Evolutionary conservation across 1,284 basidiomycete species (phyloP).

Genomic region (Ceratorhiza oryzae-sativae): DNA sequence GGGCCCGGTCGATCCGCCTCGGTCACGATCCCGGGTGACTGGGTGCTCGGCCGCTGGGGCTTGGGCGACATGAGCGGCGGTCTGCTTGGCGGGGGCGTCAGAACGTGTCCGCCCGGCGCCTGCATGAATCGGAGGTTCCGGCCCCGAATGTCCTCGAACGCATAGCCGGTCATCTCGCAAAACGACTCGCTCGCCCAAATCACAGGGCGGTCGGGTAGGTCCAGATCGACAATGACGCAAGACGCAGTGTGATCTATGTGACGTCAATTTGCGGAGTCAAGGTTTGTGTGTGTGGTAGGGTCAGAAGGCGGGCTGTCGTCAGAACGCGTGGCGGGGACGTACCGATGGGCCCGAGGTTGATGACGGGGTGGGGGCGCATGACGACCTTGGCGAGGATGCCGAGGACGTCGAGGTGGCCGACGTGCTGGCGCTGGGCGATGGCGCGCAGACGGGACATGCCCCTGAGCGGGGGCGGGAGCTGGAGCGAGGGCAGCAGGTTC

Average conservation of each 20-base stretch:
- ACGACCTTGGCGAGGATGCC: constrained; percentile 81
- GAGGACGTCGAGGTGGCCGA: constrained; percentile 70
- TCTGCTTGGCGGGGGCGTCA: neutral
- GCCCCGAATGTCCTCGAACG: constrained; percentile 28
- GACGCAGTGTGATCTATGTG: constrained; percentile 26
- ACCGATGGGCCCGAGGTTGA: constrained; percentile 85
- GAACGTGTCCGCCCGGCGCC: constrained; percentile 23
- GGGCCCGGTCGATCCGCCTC: neutral
- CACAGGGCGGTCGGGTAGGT: constrained; percentile 27
- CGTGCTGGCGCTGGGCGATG: constrained; percentile 15
- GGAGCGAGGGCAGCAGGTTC: constrained; percentile 9
- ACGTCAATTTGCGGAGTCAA: neutral
- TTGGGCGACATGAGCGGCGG: neutral
- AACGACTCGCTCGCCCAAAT: constrained; percentile 34
- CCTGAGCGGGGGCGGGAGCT: constrained; percentile 10
- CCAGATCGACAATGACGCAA: constrained; percentile 34
- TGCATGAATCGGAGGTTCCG: constrained; percentile 33
- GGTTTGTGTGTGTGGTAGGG: too few relatives aligned
- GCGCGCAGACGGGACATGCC: constrained; percentile 21
- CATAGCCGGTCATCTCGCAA: constrained; percentile 27
- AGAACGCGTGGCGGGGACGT: neutral
- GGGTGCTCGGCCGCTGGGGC: neutral
- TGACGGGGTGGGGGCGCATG: constrained; percentile 75
- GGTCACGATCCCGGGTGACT: neutral
- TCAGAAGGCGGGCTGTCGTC: neutral